These are phyloP conservation scores for Vitis vinifera DNA, from an alignment of 164 flowering plant genomes.

Conservation along the genomic window DNA sequence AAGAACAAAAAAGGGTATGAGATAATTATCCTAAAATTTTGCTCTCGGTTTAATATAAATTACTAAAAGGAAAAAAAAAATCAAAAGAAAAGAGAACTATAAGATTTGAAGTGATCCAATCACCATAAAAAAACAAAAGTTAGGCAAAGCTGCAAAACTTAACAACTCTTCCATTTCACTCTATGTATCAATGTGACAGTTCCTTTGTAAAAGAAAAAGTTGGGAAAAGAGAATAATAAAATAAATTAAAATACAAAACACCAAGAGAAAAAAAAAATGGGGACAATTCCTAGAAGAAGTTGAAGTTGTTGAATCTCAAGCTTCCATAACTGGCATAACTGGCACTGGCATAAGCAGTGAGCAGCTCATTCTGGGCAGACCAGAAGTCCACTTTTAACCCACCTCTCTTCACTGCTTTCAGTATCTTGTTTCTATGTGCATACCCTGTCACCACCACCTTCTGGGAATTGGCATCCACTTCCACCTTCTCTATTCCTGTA, in stretches of 20 bases:
- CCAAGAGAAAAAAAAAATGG: not conserved
- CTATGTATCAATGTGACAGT: constrained; percentile 8
- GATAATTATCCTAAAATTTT: no score
- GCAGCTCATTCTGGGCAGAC: constrained; percentile 65
- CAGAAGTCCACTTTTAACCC: constrained; percentile 71
- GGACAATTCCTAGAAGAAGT: constrained; percentile 32
- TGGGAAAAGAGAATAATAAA: not conserved
- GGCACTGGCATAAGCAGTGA: constrained; percentile 47
- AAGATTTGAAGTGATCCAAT: no score
- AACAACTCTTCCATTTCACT: constrained; percentile 9
- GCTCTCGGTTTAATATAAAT: no score
- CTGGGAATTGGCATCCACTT: constrained; percentile 56
- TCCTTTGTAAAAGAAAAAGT: constrained; percentile 9
- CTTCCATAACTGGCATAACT: constrained; percentile 32
- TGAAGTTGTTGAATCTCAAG: constrained; percentile 49
- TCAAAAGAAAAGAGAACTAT: no score
- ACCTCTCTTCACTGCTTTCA: constrained; percentile 56
- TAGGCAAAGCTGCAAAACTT: constrained; percentile 6
- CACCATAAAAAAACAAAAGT: no score
- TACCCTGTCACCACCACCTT: constrained; percentile 62
- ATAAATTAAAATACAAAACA: not conserved
- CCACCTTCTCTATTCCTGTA: constrained; percentile 67
- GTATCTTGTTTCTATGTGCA: constrained; percentile 54
- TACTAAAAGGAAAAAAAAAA: not conserved
- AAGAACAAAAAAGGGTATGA: no score